Conservation (phyloP, 208 protist species). For the Naegleria fowleri region DNA sequence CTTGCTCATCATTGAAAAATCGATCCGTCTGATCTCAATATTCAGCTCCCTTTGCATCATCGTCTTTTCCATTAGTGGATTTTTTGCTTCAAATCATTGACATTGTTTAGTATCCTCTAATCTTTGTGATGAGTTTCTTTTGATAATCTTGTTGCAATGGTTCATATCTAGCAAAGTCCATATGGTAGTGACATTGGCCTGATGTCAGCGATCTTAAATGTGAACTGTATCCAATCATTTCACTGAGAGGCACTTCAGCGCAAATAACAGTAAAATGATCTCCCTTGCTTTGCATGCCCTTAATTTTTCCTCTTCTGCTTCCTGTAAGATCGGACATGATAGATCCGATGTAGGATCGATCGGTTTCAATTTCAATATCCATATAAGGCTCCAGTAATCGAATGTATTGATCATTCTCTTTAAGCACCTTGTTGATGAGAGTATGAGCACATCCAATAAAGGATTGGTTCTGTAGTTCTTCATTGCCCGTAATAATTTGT, state of each 20-base stretch:
- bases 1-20: too few relatives aligned
- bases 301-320: slow-evolving; percentile 21
- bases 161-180: slow-evolving; percentile 21
- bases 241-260: slow-evolving; percentile 16
- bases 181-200: neutral
- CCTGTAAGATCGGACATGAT: slow-evolving; percentile 9
- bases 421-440: neutral
- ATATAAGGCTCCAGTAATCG: slow-evolving; percentile 25
- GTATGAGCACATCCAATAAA: neutral
- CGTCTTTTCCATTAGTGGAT: too few relatives aligned
- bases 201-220: neutral
- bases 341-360: neutral
- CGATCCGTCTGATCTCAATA: too few relatives aligned
- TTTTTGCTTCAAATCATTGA: too few relatives aligned
- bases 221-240: slow-evolving; percentile 27
- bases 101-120: neutral
- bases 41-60: too few relatives aligned
- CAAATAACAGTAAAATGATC: neutral
- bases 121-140: neutral
- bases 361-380: slow-evolving; percentile 2
- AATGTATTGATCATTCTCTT: neutral
- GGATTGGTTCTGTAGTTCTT: neutral
- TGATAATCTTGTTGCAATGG: slow-evolving; percentile 1
- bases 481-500: neutral
- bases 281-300: neutral